Evolutionary conservation across 306 rosid genomes (phyloP), one percentile per base, ranked within the genome.

Genomic region (Castanopsis chinensis): DNA sequence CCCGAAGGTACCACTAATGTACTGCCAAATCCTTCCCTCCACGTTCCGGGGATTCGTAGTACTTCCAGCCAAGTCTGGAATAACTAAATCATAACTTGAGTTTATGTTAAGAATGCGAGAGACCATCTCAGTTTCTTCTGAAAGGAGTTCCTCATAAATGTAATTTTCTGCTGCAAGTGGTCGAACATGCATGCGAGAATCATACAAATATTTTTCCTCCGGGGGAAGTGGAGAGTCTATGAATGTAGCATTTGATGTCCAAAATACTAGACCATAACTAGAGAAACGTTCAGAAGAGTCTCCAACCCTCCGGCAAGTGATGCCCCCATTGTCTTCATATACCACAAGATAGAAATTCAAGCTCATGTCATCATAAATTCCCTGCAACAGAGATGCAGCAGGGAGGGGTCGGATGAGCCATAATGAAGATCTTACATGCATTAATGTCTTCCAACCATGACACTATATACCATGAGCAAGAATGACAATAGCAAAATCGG

Each of bases 11-110:
- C 98, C 98, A 55, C 93, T 87, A 11, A 68, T 79, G 72, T 93
- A 96, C 84, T 80, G 90, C 98, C 99, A 96, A 83, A 96, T 88
- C 83, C 98, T 87, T 78, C 98, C 99, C 85, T 89, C 96, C 60
- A 85, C 92, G 61, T 65, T 83, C 80, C 80, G 87, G 56, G 89
- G 90, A 80, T 89, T 86, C 14, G 83, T 45, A 58, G 89, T 58
- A 35, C 73, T 59, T 80, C 86, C 87, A 25, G 85, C 85, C 77
- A 86, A 76, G 75, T 90, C 85, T 7, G 93, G 92, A 81, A 88
- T 79, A 69, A 87, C 91, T 63, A 91, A 85, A 86, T 91, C 92
- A 78, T 88, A 88, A 77, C 94, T 90, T 27, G 97, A 90, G 75
- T 82, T 89, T 79, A 96, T 83, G 82, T 60, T 80, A 75, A 96